phyloP scores from a whole-genome alignment of 768 basidiomycete genomes.

The Cyclocybe aegerita region DNA sequence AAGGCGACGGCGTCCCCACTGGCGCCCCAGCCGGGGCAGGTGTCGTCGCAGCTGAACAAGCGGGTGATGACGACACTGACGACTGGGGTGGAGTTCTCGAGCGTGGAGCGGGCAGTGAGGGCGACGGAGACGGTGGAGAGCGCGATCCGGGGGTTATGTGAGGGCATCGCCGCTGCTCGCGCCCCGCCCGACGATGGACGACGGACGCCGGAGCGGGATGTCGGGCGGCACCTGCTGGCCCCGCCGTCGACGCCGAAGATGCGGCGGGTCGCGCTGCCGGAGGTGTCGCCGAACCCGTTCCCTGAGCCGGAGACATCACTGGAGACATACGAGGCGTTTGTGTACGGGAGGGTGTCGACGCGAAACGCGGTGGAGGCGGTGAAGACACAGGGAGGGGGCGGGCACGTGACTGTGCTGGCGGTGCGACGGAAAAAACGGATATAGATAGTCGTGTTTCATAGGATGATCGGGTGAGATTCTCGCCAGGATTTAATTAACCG shows the following conservation, averaged over 20 bases:
- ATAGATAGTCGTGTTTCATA: slow-evolving; percentile 10
- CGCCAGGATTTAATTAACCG: slow-evolving; percentile 17
- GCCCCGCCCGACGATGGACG: slow-evolving; percentile 23
- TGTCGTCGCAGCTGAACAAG: slow-evolving; percentile 64
- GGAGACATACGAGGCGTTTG: slow-evolving; percentile 58
- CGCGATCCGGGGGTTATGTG: slow-evolving; percentile 70
- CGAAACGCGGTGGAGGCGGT: slow-evolving; percentile 40
- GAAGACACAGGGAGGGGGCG: not conserved
- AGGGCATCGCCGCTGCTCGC: slow-evolving; percentile 44
- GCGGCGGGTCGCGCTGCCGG: slow-evolving; percentile 28
- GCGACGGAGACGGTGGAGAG: slow-evolving; percentile 73
- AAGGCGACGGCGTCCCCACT: slow-evolving; percentile 36
- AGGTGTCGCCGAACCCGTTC: slow-evolving; percentile 66
- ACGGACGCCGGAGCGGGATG: slow-evolving; percentile 42
- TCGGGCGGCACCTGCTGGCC: slow-evolving; percentile 27
- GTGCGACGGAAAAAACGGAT: slow-evolving; percentile 53
- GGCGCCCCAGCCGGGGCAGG: slow-evolving; percentile 57
- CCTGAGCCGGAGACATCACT: slow-evolving; percentile 62
- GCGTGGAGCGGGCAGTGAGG: slow-evolving; percentile 57
- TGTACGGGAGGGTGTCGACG: slow-evolving; percentile 58
- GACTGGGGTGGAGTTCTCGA: slow-evolving; percentile 79
- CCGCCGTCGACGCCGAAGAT: slow-evolving; percentile 56
- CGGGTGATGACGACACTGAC: slow-evolving; percentile 69
- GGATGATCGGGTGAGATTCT: not conserved
- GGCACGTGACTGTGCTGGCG: slow-evolving; percentile 54